Percentiles rank a stretch among this genome's conserved stretches.
These are phyloP conservation scores for Schizopora paradoxa DNA, from an alignment of 1,284 basidiomycete genomes.

Conservation along the genomic window DNA sequence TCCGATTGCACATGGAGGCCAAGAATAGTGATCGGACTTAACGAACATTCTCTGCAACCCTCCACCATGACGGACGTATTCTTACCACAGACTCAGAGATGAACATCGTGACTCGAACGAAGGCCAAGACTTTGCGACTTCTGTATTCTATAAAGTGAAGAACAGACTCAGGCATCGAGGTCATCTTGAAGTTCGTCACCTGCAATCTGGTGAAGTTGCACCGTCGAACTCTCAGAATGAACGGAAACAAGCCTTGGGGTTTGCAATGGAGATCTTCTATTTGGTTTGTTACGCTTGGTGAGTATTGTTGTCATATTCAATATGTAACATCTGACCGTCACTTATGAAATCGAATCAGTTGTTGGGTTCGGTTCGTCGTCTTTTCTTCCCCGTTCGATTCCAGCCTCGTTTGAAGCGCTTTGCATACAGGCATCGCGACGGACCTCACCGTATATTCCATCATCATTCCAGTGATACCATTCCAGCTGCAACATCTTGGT, in stretches of 20 bases:
- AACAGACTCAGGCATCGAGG: no score
- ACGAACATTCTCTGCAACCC: no score
- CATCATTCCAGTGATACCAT: conserved; percentile 72
- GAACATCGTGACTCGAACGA: no score
- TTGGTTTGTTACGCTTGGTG: conserved; percentile 27
- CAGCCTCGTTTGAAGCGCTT: background rate
- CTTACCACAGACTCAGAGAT: no score
- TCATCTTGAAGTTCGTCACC: no score
- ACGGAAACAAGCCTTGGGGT: conserved; percentile 7
- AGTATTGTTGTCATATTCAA: conserved; percentile 1
- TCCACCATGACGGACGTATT: no score
- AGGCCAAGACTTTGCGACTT: no score
- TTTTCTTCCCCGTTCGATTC: background rate
- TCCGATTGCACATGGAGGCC: no score
- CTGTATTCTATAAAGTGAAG: no score
- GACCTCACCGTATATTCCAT: conserved; percentile 65
- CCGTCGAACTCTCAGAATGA: no score
- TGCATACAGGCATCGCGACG: conserved; percentile 47
- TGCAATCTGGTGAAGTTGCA: no score
- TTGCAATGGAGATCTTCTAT: conserved; percentile 29
- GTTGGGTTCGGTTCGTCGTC: conserved; percentile 34
- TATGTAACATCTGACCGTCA: background rate
- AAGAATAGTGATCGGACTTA: no score
- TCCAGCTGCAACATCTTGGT: conserved; percentile 53
- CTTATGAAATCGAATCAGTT: conserved; percentile 13